Percentiles rank a stretch among this genome's conserved stretches.
These are phyloP conservation scores for Trichosanthes truncata DNA, from an alignment of 306 rosid genomes.

Conservation along the genomic window DNA sequence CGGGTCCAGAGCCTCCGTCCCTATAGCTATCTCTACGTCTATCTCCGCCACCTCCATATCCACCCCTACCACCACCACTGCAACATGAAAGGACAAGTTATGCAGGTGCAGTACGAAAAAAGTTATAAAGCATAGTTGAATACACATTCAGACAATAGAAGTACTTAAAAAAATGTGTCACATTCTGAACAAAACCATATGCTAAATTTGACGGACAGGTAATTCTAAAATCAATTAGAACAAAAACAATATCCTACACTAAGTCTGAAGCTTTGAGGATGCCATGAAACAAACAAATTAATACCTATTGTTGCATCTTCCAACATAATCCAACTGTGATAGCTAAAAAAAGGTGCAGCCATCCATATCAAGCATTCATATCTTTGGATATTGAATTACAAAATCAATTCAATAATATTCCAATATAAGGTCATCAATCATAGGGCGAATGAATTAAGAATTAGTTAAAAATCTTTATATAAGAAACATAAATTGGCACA, in stretches of 20 bases:
- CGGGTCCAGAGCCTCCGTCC: slow-evolving; percentile 84
- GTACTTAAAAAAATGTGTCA: not conserved
- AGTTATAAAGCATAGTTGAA: not conserved
- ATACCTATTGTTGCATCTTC: not conserved
- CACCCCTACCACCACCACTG: slow-evolving; percentile 78
- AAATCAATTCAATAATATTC: not conserved
- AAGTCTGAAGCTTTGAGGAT: not conserved
- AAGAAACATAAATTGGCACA: not conserved
- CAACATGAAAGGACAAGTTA: not conserved
- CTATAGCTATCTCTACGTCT: slow-evolving; percentile 82
- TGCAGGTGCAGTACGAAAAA: not conserved
- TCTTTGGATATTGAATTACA: not conserved
- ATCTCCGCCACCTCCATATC: slow-evolving; percentile 81
- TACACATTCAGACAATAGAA: not conserved
- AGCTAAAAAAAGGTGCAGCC: not conserved
- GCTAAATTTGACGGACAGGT: not conserved
- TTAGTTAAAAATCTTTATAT: not conserved
- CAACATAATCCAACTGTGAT: not conserved
- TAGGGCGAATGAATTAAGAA: not conserved
- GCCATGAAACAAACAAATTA: not conserved
- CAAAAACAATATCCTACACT: not conserved
- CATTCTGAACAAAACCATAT: not conserved
- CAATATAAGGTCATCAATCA: not conserved
- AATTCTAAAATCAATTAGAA: not conserved
- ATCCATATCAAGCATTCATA: not conserved